Conservation (phyloP, 352 stramenopile genomes). For the Peronosclerospora sorghi region DNA sequence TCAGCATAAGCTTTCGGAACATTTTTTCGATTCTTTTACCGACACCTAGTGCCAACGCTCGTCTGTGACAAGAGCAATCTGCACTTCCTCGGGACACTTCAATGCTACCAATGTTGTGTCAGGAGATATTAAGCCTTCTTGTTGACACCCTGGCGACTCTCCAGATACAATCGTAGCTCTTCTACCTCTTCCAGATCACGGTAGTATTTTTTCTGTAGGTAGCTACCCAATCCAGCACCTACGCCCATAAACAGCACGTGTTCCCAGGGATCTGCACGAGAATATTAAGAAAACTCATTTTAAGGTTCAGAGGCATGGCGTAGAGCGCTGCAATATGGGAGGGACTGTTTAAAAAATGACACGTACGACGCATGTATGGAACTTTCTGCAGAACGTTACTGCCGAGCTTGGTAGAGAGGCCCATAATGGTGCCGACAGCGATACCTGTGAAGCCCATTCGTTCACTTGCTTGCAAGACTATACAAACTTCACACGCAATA, state of each 20-base stretch:
- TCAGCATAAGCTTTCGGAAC: too few relatives aligned
- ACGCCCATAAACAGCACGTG: slow-evolving; percentile 61
- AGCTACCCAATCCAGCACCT: slow-evolving; percentile 47
- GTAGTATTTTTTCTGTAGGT: slow-evolving; percentile 68
- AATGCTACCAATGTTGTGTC: background rate
- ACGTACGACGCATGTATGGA: slow-evolving; percentile 75
- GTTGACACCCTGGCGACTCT: slow-evolving; percentile 42
- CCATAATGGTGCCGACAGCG: slow-evolving; percentile 54
- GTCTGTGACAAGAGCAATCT: too few relatives aligned
- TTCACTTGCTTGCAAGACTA: too few relatives aligned
- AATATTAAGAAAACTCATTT: background rate
- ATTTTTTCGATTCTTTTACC: too few relatives aligned
- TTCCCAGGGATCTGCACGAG: slow-evolving; percentile 60
- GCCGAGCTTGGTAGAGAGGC: slow-evolving; percentile 72
- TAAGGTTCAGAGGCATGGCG: too few relatives aligned
- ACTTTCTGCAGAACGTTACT: slow-evolving; percentile 79
- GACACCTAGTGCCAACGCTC: too few relatives aligned
- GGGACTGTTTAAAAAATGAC: too few relatives aligned
- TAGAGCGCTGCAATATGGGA: too few relatives aligned
- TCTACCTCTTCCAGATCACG: slow-evolving; percentile 63
- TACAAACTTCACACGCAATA: too few relatives aligned
- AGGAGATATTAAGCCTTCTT: slow-evolving; percentile 30
- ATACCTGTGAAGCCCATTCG: slow-evolving; percentile 73
- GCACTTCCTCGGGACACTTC: too few relatives aligned
- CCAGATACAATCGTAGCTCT: slow-evolving; percentile 60